A percentile compares a stretch with the other conserved stretches of the same genome.
Evolutionary conservation across 176 grass and related monocot species (phyloP).

Genomic region (Aechmea fasciata): DNA sequence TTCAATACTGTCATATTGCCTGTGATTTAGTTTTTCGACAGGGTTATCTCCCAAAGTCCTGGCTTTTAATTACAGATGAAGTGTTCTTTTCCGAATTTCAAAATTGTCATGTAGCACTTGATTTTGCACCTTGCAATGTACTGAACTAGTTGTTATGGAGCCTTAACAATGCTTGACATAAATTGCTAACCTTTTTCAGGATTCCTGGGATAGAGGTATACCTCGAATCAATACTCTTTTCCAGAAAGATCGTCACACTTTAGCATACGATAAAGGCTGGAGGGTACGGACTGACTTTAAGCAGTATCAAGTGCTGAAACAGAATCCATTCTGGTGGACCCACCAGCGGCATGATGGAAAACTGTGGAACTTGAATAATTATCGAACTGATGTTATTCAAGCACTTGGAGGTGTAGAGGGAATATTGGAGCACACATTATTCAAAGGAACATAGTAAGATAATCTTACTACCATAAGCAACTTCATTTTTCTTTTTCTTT

Average conservation of each 20-base stretch:
- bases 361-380: constrained; percentile 98
- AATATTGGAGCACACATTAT: constrained; percentile 92
- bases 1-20: neutral
- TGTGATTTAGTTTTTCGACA: too few relatives aligned
- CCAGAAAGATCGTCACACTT: constrained; percentile 91
- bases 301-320: constrained; percentile 99
- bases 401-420: constrained; percentile 98
- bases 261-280: constrained; percentile 97
- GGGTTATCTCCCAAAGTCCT: too few relatives aligned
- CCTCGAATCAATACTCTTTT: constrained; percentile 98
- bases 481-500: neutral
- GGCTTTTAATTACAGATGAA: too few relatives aligned
- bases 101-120: too few relatives aligned
- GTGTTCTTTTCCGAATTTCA: too few relatives aligned
- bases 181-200: constrained; percentile 7
- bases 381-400: constrained; percentile 98
- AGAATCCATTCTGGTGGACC: constrained; percentile 99
- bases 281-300: constrained; percentile 97
- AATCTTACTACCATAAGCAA: neutral
- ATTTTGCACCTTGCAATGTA: neutral
- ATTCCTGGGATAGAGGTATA: constrained; percentile 98
- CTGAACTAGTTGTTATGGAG: neutral
- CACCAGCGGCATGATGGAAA: constrained; percentile 98
- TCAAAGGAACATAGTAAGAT: constrained; percentile 85
- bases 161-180: neutral